Percentiles rank a stretch among this genome's conserved stretches.
Conservation (phyloP, 352 stramenopile species). For the Peronospora farinosa region DNA sequence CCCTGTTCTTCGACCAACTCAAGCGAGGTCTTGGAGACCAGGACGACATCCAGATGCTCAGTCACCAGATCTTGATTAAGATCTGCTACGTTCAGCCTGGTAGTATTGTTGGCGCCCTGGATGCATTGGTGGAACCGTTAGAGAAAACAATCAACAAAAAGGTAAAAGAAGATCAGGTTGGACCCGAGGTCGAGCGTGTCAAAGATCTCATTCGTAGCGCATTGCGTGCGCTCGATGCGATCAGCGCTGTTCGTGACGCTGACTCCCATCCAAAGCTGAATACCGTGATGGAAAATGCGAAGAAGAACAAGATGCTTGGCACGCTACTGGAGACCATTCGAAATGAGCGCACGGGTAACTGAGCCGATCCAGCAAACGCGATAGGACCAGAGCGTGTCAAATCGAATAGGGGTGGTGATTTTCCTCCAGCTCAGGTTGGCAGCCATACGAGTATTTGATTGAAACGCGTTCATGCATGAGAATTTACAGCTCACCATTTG, state of each 20-base stretch:
- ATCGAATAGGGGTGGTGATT: slow-evolving; percentile 5
- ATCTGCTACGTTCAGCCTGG: slow-evolving; percentile 82
- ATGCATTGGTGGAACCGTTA: slow-evolving; percentile 88
- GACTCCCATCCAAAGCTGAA: slow-evolving; percentile 72
- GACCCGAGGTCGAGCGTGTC: slow-evolving; percentile 92
- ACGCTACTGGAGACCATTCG: slow-evolving; percentile 61
- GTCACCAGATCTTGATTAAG: slow-evolving; percentile 95
- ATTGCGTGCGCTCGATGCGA: slow-evolving; percentile 82
- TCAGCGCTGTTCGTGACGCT: slow-evolving; percentile 62
- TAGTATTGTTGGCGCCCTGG: slow-evolving; percentile 78
- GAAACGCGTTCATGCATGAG: slow-evolving; percentile 1
- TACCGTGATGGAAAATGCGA: slow-evolving; percentile 51
- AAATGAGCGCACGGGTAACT: slow-evolving; percentile 40
- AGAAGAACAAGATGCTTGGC: slow-evolving; percentile 60
- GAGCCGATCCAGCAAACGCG: slow-evolving; percentile 4
- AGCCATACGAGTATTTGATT: neutral
- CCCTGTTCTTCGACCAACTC: slow-evolving; percentile 90
- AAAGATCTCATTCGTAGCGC: slow-evolving; percentile 96
- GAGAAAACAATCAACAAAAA: slow-evolving; percentile 95
- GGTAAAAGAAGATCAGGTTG: slow-evolving; percentile 92
- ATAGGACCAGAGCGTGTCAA: neutral
- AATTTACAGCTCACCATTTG: slow-evolving; percentile 33
- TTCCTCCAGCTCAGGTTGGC: slow-evolving; percentile 3
- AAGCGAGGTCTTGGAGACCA: slow-evolving; percentile 87
- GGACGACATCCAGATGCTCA: slow-evolving; percentile 95